These are phyloP conservation scores for Plasmodium vinckei DNA, from an alignment of 169 alveolate species.

Conservation along the genomic window DNA sequence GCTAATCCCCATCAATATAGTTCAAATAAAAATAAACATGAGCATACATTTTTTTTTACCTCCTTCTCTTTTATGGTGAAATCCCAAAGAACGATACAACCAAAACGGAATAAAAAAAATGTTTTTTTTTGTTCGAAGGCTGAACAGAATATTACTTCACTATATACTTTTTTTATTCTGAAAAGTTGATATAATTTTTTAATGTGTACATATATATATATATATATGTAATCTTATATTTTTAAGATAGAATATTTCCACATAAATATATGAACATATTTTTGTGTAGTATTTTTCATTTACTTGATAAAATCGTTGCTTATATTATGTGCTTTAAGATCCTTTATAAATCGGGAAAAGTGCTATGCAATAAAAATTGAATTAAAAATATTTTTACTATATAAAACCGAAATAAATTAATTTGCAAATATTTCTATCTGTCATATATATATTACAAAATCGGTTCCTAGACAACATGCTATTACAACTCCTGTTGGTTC, in stretches of 20 bases:
- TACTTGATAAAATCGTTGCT: conserved; percentile 47
- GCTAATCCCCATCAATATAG: conserved; percentile 10
- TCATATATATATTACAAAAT: conserved; percentile 32
- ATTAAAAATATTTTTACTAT: neutral
- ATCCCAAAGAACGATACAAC: conserved; percentile 86
- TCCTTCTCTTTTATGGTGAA: conserved; percentile 77
- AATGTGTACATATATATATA: neutral
- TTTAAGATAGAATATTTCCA: no score
- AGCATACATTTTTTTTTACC: conserved; percentile 29
- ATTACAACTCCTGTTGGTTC: conserved; percentile 61
- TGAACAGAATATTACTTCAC: conserved; percentile 82
- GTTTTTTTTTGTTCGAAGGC: conserved; percentile 76
- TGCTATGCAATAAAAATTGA: conserved; percentile 7
- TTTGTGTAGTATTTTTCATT: no score
- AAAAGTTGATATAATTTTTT: neutral
- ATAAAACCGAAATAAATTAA: neutral
- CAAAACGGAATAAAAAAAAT: conserved; percentile 80
- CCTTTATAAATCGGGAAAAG: conserved; percentile 52
- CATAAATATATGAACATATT: no score
- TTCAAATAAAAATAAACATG: neutral
- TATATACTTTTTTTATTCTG: conserved; percentile 81
- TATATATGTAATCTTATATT: neutral
- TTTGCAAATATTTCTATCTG: neutral
- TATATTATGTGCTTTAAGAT: conserved; percentile 46
- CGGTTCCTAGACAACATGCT: conserved; percentile 68